Percentiles rank a stretch among this genome's conserved stretches.
These are phyloP conservation scores for Phialophora tarda DNA, from an alignment of 2,329 filamentous ascomycete species.

Conservation along the genomic window DNA sequence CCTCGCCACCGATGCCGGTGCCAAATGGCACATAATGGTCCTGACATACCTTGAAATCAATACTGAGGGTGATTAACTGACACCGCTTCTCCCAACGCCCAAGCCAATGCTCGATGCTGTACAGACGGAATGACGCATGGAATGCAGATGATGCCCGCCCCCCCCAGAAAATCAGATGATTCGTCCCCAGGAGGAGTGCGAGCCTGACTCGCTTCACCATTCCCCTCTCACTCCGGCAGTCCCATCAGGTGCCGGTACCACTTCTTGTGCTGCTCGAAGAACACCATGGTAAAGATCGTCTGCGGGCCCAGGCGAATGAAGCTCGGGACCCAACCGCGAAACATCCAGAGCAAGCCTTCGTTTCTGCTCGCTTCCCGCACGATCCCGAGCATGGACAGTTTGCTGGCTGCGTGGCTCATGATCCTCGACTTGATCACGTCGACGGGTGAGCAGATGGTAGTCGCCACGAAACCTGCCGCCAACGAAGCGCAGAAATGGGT, in stretches of 20 bases:
- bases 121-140: not conserved
- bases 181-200: not conserved
- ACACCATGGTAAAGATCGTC: slow-evolving; percentile 69
- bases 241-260: slow-evolving; percentile 58
- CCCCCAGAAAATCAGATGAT: not conserved
- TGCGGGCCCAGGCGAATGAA: slow-evolving; percentile 70
- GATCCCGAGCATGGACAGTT: slow-evolving; percentile 53
- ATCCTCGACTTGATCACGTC: slow-evolving; percentile 71
- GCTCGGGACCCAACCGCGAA: slow-evolving; percentile 70
- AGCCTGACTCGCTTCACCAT: not conserved
- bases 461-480: slow-evolving; percentile 69
- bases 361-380: slow-evolving; percentile 60
- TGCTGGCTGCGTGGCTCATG: slow-evolving; percentile 60
- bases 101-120: slow-evolving; percentile 16
- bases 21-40: not conserved
- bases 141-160: not conserved
- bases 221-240: slow-evolving; percentile 27
- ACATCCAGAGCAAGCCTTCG: slow-evolving; percentile 68
- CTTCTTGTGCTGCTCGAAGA: slow-evolving; percentile 72
- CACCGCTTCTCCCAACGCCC: not conserved
- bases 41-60: not conserved
- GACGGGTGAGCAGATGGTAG: slow-evolving; percentile 69
- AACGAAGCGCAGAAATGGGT: slow-evolving; percentile 69
- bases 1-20: not conserved
- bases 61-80: not conserved